Base-by-base conservation (phyloP, 495 filamentous ascomycete genomes). In the Ascodesmis nigricans region DNA sequence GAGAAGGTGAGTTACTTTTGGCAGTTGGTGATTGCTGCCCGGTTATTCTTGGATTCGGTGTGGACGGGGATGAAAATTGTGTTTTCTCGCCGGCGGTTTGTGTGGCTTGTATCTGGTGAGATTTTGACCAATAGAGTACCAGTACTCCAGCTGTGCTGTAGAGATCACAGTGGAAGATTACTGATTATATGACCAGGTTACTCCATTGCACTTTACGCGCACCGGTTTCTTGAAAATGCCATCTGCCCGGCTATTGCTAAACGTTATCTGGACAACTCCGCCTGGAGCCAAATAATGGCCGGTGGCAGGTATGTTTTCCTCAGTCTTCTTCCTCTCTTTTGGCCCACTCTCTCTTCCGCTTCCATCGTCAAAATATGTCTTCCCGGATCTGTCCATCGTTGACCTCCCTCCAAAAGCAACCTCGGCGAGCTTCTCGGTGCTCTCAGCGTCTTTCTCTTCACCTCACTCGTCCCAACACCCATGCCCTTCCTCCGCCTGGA, bases 251-350 rank as follows among this genome's bases (percentile, higher is more conserved):
- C 53, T 8, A 44, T 61, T 10, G 55, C 57, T 4, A 40, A 52
- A 16, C 52, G 57, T 9, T 56, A 59, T 13, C 32, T 60, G 5
- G 55, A 56, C 2, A 52, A 57, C 21, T 42, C 55, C 2, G 56
- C 58, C 11, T 60, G 55, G 46, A 52, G 55, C 15, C 57, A 60
- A 30, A 58, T 60, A 24, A 55, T 59, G 17, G 51, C 59, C 29
- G 57, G 57, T 13, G 57, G 58, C 1, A 58, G 55, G 2, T n/a
- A n/a, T n/a, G n/a, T n/a, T n/a, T n/a, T n/a, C n/a, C n/a, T n/a
- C n/a, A n/a, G n/a, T n/a, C n/a, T n/a, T n/a, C n/a, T n/a, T n/a
- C n/a, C n/a, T n/a, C n/a, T n/a, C n/a, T n/a, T n/a, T n/a, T n/a
- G n/a, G n/a, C n/a, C n/a, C n/a, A n/a, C n/a, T n/a, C n/a, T n/a